Base-by-base conservation (phyloP, 192 early-diverging fungal genomes). In the Podila epigama region DNA sequence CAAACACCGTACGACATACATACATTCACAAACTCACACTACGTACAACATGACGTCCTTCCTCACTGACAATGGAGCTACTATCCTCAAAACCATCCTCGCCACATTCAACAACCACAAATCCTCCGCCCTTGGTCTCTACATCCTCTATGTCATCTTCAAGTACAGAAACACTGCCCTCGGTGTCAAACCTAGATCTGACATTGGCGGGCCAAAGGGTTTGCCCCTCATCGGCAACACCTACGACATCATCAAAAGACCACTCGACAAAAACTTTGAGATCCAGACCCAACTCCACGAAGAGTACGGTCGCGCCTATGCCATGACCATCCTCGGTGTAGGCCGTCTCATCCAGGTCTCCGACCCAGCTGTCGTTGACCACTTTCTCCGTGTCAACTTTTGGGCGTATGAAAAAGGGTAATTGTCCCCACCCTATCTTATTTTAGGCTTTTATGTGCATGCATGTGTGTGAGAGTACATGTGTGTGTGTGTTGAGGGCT, bases 371-470 rank as follows among this genome's bases (percentile, higher is more conserved):
- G 59, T 54, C 28, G 18, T 75, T 0, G 71, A 75, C 15, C 71
- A 75, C 66, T 41, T 75, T 11, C 32, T 75, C 5, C 59, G 58
- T 20, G 63, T 40, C 25, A 65, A 75, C 41, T 75, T 75, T 51
- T 75, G 58, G 63, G 58, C 55, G 0, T 75, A 75, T 44, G 64
- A 60, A n/a, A 75, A 75, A 33, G 71, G 71, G 25, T 48, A 48
- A 48, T 18, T 5, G 29, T 2, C 6, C 29, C 52, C n/a, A n/a
- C n/a, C n/a, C n/a, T n/a, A n/a, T n/a, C n/a, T n/a, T n/a, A n/a
- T n/a, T n/a, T n/a, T n/a, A n/a, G n/a, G n/a, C n/a, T n/a, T n/a
- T n/a, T n/a, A n/a, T n/a, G n/a, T n/a, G n/a, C n/a, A n/a, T n/a
- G n/a, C n/a, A n/a, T n/a, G n/a, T n/a, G n/a, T n/a, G n/a, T n/a